Evolutionary conservation across 2,329 filamentous ascomycete genomes (phyloP).

Genomic region (Ophiostoma sp.): DNA sequence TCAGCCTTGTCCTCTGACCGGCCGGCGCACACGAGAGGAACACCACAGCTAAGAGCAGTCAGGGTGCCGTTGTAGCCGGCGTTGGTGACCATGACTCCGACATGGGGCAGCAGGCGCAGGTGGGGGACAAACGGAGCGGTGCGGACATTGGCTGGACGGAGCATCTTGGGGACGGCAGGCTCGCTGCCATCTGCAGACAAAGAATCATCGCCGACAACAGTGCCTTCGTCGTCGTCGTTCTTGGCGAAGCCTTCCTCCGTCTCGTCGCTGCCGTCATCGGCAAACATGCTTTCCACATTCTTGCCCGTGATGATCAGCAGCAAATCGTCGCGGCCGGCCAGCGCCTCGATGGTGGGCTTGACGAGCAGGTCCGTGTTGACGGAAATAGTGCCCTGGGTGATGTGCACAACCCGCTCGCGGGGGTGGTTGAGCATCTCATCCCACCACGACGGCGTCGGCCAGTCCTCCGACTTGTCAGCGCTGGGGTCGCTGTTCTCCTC

Average conservation of each 20-base stretch:
- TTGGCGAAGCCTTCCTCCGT: not conserved
- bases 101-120: slow-evolving; percentile 28
- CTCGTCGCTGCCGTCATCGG: not conserved
- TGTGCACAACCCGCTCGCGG: slow-evolving; percentile 26
- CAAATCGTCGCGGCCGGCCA: slow-evolving; percentile 22
- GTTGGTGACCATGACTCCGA: slow-evolving; percentile 29
- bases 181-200: not conserved
- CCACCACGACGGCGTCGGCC: slow-evolving; percentile 27
- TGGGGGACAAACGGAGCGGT: slow-evolving; percentile 26
- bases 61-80: slow-evolving; percentile 28
- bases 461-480: not conserved
- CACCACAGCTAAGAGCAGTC: slow-evolving; percentile 26
- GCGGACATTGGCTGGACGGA: slow-evolving; percentile 22
- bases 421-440: slow-evolving; percentile 28
- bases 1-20: slow-evolving; percentile 29
- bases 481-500: not conserved
- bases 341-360: slow-evolving; percentile 25
- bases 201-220: not conserved
- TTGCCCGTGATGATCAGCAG: slow-evolving; percentile 24
- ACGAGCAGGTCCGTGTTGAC: slow-evolving; percentile 24
- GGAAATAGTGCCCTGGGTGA: slow-evolving; percentile 28
- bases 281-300: slow-evolving; percentile 23
- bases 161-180: not conserved
- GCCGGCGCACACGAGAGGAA: slow-evolving; percentile 29
- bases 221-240: not conserved